Conservation (phyloP, 2,329 filamentous ascomycete genomes). For the Trichoderma afroharzianum region DNA sequence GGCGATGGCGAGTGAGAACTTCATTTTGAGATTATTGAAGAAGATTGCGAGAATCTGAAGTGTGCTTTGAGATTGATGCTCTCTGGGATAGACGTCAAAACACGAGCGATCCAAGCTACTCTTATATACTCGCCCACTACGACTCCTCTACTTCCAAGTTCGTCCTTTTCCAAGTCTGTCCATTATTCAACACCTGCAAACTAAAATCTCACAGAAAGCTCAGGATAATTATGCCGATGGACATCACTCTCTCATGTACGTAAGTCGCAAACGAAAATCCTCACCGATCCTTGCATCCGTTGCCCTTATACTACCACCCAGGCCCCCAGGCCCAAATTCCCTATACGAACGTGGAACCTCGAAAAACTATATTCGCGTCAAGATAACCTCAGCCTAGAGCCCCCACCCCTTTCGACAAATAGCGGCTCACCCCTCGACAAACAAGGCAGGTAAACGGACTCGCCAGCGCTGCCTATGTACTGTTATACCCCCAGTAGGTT, state of each 20-base stretch:
- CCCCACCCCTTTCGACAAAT: not conserved
- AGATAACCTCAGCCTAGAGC: not conserved
- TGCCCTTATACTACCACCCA: not conserved
- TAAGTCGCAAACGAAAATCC: not conserved
- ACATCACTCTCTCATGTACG: not conserved
- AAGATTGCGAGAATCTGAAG: not conserved
- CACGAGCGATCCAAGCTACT: not conserved
- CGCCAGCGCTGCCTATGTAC: too few species aligned
- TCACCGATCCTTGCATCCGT: not conserved
- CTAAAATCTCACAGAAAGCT: constrained; percentile 7
- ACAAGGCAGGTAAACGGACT: not conserved
- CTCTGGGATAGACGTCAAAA: not conserved
- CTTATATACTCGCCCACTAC: not conserved
- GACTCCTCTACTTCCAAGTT: not conserved
- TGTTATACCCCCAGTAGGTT: too few species aligned
- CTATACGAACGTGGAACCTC: not conserved
- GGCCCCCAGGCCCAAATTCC: not conserved
- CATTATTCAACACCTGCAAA: not conserved
- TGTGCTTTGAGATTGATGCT: not conserved
- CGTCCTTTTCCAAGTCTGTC: not conserved
- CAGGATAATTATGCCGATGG: not conserved
- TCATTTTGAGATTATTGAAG: not conserved
- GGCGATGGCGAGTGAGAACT: constrained; percentile 3
- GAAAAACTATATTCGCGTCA: not conserved
- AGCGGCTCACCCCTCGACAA: not conserved